Percentiles rank a stretch among this genome's conserved stretches.
Evolutionary conservation across 192 early-diverging fungal species (phyloP).

Genomic region (Linderina pennispora): DNA sequence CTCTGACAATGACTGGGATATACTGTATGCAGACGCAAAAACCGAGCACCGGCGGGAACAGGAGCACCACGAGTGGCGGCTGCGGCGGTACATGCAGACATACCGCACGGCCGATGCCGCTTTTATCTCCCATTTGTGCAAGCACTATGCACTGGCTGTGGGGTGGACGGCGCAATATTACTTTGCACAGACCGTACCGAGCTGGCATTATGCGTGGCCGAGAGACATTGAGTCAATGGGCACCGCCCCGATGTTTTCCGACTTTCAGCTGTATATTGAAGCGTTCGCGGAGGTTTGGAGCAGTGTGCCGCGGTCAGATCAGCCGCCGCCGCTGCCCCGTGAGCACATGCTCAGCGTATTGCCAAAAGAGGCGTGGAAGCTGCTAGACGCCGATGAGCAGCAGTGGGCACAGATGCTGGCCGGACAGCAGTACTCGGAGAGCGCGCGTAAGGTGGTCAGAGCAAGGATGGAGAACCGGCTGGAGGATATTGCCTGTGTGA

Average conservation of each 20-base stretch:
- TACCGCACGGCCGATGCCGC: neutral
- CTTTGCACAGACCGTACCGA: constrained; percentile 18
- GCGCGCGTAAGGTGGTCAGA: constrained; percentile 5
- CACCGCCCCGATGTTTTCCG: constrained; percentile 22
- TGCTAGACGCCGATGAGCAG: constrained; percentile 1
- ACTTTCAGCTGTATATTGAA: constrained; percentile 9
- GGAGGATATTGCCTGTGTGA: constrained; percentile 4
- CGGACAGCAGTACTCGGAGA: constrained; percentile 6
- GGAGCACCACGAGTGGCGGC: constrained; percentile 13
- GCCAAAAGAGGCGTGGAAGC: constrained; percentile 13
- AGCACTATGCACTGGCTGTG: constrained; percentile 16
- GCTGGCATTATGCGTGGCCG: constrained; percentile 38
- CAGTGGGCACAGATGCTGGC: constrained; percentile 6
- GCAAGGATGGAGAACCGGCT: neutral
- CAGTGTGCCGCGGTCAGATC: constrained; percentile 2
- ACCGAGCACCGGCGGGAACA: constrained; percentile 9
- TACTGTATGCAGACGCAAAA: constrained; percentile 13
- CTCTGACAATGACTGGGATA: constrained; percentile 17
- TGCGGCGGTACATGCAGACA: constrained; percentile 8
- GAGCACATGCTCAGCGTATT: constrained; percentile 35
- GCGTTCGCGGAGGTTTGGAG: neutral
- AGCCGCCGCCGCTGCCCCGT: constrained; percentile 8
- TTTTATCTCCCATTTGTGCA: constrained; percentile 4
- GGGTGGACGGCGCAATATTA: constrained; percentile 32
- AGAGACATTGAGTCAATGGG: constrained; percentile 8